Evolutionary conservation across 1,139 yeast genomes (phyloP).

Genomic region (Arxiozyma slooffiae): DNA sequence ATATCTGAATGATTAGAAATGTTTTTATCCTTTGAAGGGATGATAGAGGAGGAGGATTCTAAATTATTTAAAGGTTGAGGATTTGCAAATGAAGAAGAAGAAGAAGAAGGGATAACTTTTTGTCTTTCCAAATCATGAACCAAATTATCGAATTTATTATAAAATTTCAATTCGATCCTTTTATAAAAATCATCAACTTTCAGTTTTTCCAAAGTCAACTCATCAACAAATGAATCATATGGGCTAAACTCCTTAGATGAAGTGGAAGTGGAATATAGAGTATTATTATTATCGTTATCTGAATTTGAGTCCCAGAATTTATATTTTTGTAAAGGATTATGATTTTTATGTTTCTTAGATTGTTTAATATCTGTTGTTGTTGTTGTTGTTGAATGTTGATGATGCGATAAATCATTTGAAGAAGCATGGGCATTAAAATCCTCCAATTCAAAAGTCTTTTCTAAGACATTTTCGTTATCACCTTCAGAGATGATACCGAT

Average conservation of each 20-base stretch:
- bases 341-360: not conserved
- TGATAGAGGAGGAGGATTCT: not conserved
- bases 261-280: not conserved
- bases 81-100: not conserved
- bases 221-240: slow-evolving; percentile 40
- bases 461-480: slow-evolving; percentile 12
- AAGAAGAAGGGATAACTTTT: slow-evolving; percentile 10
- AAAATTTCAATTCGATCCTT: slow-evolving; percentile 42
- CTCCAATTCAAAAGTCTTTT: slow-evolving; percentile 24
- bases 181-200: slow-evolving; percentile 55
- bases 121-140: slow-evolving; percentile 36
- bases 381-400: not conserved
- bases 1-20: not conserved
- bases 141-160: slow-evolving; percentile 42
- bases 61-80: not conserved
- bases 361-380: too few species aligned
- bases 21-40: not conserved
- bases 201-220: slow-evolving; percentile 45
- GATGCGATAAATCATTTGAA: not conserved
- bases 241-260: slow-evolving; percentile 16
- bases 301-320: slow-evolving; percentile 1
- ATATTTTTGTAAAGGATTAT: not conserved
- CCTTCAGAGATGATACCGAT: not conserved
- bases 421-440: slow-evolving; percentile 9
- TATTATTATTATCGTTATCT: not conserved